Base-by-base conservation (phyloP, 106 monocot species). In the Alisma plantagoaquatica region DNA sequence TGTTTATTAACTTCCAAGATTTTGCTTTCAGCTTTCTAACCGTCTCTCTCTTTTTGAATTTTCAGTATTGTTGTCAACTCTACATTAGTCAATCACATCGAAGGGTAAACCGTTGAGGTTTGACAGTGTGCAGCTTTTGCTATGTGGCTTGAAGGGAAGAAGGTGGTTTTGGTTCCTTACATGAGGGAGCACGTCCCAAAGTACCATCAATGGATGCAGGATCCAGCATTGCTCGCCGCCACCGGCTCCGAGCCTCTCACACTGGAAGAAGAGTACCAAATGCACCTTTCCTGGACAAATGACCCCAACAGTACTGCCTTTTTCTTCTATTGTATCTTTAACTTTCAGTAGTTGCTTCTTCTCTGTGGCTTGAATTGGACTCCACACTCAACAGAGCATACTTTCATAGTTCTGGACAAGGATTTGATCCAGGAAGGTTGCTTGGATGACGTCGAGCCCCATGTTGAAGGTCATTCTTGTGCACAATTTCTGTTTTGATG, bases 191-290 rank as follows among this genome's bases (percentile, higher is more conserved):
- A 96, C 59, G 94, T 96, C 1, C 81, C 83, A 3, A 72, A 25
- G 58, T 96, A 96, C 75, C 81, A 96, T 67, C 51, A 61, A 18
- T 96, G 94, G 94, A 96, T 96, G 94, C 56, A 81, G 66, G 81
- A 96, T 29, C 88, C 87, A 23, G 45, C 45, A n/a, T 81, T 96
- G 5, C 88, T 96, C 54, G 43, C 63, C 42, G 88, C 88, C 70
- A 96, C 94, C 1, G 94, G 73, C 28, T 94, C 88, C 23, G 94
- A 96, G 49, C 94, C 88, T 17, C 81, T 96, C 32, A 70, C 72
- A 16, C 73, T 96, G 3, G 73, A 73, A 9, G 53, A 86, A 62
- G 85, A 86, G 61, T 80, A 77, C 72, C 66, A 86, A 45, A 66
- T 86, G 70, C 85, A 80, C 58, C 70, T 66, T 46, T 77, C 85